Percentiles rank a stretch among this genome's conserved stretches.
Evolutionary conservation across 306 rosid species (phyloP).

Genomic region (Ceratonia siliqua): DNA sequence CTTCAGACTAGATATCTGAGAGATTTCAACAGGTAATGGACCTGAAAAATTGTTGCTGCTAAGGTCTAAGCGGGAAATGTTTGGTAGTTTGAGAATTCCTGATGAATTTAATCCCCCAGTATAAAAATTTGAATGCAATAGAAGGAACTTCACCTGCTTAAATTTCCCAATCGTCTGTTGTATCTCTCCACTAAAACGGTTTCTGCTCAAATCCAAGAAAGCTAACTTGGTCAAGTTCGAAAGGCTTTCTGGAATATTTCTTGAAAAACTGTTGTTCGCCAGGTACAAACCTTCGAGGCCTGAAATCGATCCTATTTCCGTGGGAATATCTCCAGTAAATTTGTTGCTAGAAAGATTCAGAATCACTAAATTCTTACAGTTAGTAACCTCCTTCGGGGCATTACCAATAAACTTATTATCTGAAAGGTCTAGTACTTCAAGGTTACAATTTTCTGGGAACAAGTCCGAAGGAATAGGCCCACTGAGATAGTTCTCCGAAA

Average conservation of each 20-base stretch:
- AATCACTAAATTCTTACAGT: conserved; percentile 50
- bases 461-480: conserved; percentile 47
- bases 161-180: conserved; percentile 71
- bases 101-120: conserved; percentile 64
- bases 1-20: conserved; percentile 55
- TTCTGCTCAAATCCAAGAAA: conserved; percentile 86
- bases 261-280: conserved; percentile 65
- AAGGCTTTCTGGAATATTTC: conserved; percentile 62
- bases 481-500: conserved; percentile 59
- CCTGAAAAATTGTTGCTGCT: conserved; percentile 73
- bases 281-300: conserved; percentile 55
- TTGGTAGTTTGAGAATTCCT: conserved; percentile 65
- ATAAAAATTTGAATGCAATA: conserved; percentile 59
- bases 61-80: conserved; percentile 57
- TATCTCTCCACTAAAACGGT: conserved; percentile 60
- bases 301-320: conserved; percentile 59
- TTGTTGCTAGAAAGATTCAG: conserved; percentile 62
- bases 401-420: conserved; percentile 51
- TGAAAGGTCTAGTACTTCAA: conserved; percentile 64
- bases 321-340: conserved; percentile 60
- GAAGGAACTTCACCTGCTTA: conserved; percentile 63
- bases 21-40: conserved; percentile 67
- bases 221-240: conserved; percentile 52
- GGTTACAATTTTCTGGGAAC: conserved; percentile 58
- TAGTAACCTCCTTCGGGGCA: conserved; percentile 58